A percentile compares a stretch with the other conserved stretches of the same genome.
These are phyloP conservation scores for Eleusine coracana DNA, from an alignment of 176 grass and related monocot species.

Conservation along the genomic window DNA sequence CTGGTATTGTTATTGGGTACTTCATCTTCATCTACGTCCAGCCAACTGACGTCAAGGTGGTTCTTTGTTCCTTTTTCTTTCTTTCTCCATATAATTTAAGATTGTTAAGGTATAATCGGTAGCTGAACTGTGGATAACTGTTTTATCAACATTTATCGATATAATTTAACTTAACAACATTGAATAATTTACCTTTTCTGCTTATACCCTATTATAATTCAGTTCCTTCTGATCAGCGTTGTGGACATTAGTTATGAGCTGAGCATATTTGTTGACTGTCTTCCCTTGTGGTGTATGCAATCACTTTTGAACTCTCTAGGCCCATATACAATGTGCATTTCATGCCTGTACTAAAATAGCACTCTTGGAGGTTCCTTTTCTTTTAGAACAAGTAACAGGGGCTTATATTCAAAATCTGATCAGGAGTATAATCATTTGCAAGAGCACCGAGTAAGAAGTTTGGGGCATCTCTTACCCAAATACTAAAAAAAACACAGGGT, in stretches of 20 bases:
- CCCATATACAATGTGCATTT: background rate
- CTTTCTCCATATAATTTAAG: conserved; percentile 20
- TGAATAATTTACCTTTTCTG: background rate
- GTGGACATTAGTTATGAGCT: background rate
- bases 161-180: background rate
- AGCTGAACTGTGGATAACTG: conserved; percentile 11
- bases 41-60: conserved; percentile 84
- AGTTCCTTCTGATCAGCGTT: background rate
- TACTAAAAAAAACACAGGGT: too few species aligned
- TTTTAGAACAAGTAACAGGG: too few species aligned
- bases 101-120: conserved; percentile 11
- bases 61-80: conserved; percentile 17
- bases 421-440: too few species aligned
- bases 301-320: background rate
- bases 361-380: background rate
- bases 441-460: too few species aligned
- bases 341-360: conserved; percentile 21
- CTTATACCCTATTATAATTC: background rate
- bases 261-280: background rate
- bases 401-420: too few species aligned
- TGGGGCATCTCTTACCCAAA: too few species aligned
- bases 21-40: conserved; percentile 82
- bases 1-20: conserved; percentile 83
- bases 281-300: background rate
- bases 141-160: background rate